Conservation (phyloP, 306 rosid genomes). For the Citrullus mucosospermus region DNA sequence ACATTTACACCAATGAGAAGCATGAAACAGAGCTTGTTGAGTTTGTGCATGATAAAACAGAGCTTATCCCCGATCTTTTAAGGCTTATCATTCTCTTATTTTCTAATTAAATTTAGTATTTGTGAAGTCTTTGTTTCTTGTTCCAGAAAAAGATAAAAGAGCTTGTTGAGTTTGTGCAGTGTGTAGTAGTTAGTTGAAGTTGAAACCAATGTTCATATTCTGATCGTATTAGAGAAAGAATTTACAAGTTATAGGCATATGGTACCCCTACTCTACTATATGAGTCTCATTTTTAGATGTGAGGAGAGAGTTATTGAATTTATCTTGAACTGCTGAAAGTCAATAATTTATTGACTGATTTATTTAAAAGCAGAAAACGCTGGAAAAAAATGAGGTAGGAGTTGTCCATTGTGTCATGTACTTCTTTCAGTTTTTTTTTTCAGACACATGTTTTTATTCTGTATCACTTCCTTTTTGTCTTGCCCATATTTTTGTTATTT, state of each 20-base stretch:
- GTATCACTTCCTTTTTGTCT: not conserved
- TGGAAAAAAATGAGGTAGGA: not conserved
- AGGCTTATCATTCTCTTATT: too few relatives aligned
- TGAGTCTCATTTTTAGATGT: not conserved
- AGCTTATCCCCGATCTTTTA: too few relatives aligned
- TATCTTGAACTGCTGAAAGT: not conserved
- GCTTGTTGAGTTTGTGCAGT: not conserved
- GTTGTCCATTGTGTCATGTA: not conserved
- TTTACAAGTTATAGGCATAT: not conserved
- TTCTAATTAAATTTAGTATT: too few relatives aligned
- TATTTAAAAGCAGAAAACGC: not conserved
- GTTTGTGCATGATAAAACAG: too few relatives aligned
- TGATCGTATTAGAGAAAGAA: not conserved
- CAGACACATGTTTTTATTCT: not conserved
- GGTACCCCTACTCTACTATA: not conserved
- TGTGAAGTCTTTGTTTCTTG: too few relatives aligned
- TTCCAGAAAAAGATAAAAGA: not conserved
- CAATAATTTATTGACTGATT: not conserved
- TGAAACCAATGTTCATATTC: not conserved
- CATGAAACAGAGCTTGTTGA: too few relatives aligned
- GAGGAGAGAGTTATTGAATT: not conserved
- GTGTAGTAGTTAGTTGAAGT: not conserved
- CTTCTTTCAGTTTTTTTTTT: not conserved
- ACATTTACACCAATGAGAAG: too few relatives aligned
- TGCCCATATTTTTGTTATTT: not conserved